Percentiles rank a stretch among this genome's conserved stretches.
phyloP scores from a whole-genome alignment of 345 rosid species.

The Garcia nutans region DNA sequence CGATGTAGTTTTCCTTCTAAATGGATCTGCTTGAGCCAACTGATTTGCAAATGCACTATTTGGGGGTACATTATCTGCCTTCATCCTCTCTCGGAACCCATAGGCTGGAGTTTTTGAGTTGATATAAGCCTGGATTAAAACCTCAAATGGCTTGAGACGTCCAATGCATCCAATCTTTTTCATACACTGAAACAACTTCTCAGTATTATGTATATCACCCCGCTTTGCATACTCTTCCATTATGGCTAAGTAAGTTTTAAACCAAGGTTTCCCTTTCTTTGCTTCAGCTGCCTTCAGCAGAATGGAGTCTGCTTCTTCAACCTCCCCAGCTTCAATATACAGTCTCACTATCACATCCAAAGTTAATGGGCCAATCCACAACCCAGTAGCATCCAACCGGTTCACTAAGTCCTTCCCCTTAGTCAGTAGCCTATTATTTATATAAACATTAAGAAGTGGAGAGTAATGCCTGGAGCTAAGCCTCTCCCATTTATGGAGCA shows the following conservation, averaged over 20 bases:
- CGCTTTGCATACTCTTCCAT: slow-evolving; percentile 22
- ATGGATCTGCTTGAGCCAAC: slow-evolving; percentile 52
- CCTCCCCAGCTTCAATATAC: slow-evolving; percentile 19
- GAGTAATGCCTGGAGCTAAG: slow-evolving; percentile 3
- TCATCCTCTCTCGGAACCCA: slow-evolving; percentile 78
- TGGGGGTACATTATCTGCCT: too few species aligned
- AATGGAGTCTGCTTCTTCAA: slow-evolving; percentile 18
- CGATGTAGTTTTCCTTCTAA: slow-evolving; percentile 55
- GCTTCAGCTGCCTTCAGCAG: slow-evolving; percentile 2
- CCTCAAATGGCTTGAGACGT: slow-evolving; percentile 4
- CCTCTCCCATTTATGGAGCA: slow-evolving; percentile 16
- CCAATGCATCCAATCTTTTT: slow-evolving; percentile 3
- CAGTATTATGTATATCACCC: slow-evolving; percentile 23
- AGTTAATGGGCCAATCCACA: neutral
- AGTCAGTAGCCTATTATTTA: slow-evolving; percentile 1
- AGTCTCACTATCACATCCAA: slow-evolving; percentile 21
- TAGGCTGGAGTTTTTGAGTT: slow-evolving; percentile 51
- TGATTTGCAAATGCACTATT: slow-evolving; percentile 40
- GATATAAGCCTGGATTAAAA: slow-evolving; percentile 21
- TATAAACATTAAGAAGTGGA: slow-evolving; percentile 14
- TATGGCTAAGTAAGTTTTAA: slow-evolving; percentile 1
- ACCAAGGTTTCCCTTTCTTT: slow-evolving; percentile 8
- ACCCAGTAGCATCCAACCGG: slow-evolving; percentile 14
- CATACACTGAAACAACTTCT: slow-evolving; percentile 17
- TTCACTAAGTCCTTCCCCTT: slow-evolving; percentile 22